Base-by-base conservation (phyloP, 2,329 filamentous ascomycete species). In the Aureobasidium sp. region DNA sequence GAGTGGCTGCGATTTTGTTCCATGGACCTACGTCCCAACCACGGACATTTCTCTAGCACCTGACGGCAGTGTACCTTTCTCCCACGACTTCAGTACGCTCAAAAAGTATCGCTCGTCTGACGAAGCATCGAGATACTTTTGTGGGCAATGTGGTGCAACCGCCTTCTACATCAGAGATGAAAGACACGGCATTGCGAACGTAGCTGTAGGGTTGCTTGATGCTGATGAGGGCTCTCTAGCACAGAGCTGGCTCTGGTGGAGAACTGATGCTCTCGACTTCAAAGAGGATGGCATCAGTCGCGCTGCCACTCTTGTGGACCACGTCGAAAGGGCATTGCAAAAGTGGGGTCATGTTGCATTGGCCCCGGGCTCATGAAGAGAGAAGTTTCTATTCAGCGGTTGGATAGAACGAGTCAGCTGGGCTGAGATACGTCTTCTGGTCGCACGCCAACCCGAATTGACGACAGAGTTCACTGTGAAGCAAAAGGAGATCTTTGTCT, bases 21-120 rank as follows among this genome's bases (percentile, higher is more conserved):
- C 81, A 0, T 90, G 87, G 87, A 79, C 83, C 0, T 90, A 88
- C 68, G 74, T 89, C 0, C 84, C 85, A 0, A 76, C 78, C n/a
- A 71, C 73, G 1, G 85, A 87, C 67, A 83, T 89, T 59, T 72
- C 76, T 20, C 75, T 82, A 1, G 23, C 56, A 29, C 64, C 72
- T 36, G 64, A 77, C 52, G 68, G 73, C 15, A 63, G 39, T 15
- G 67, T 69, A 23, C 68, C 72, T 51, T 79, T 78, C 42, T 62
- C 41, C n/a, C 34, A 13, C 5, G 17, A 52, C 9, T 67, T 72
- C 29, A 77, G 77, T 0, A 79, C 80, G 1, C 70, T 86, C 62
- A 78, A 77, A 57, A 74, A 69, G 13, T 87, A 87, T 68, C 70
- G 76, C 17, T 87, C 83, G 27, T 84, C 79, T 0, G 70, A 75